Evolutionary conservation across 1,284 basidiomycete species (phyloP), one percentile per base, ranked within the genome.

Genomic region (Pseudozyma hubeiensis): DNA sequence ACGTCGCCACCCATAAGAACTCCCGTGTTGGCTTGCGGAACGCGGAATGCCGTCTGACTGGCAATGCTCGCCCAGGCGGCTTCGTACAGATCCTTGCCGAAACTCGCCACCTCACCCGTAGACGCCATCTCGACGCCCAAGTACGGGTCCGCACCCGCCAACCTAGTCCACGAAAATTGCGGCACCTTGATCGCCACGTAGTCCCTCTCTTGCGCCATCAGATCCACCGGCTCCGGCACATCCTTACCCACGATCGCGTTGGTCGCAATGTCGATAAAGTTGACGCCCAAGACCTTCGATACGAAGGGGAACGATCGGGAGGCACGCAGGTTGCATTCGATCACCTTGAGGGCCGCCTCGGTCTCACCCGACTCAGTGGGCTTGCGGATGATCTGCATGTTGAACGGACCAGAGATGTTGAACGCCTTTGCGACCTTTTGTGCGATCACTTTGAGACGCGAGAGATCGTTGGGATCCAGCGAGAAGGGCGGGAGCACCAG

Each of bases 301-400:
- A 99, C 97, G 87, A 99, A 99, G 77, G 97, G 97, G 92, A 98
- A 99, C 49, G 93, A 97, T 46, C 97, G 91, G 47, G 94, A 97
- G 30, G 97, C 97, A 77, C 97, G 93, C 55, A 99, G 87, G 87
- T 99, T 99, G 86, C 97, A 99, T 86, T 99, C 96, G 75, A 99
- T 99, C 74, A 99, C 96, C 88, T 97, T 99, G 80, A 99, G 89
- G 65, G 89, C 87, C 8, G 91, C 88, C 68, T 87, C 86, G 59
- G 91, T 88, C 63, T 85, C 85, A 29, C 89, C 87, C 53, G 88
- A 88, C 31, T 85, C 81, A 9, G 89, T 85, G 3, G 90, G 89
- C 86, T 95, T 94, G 83, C 92, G 90, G 86, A 99, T 99, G 85
- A 99, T 90, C 86, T 99, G 97, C 94, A 99, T 99, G 86, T 99